Evolutionary conservation across 257 asterid species (phyloP), one percentile per base, ranked within the genome.

Genomic region (Solanum clarkiae): DNA sequence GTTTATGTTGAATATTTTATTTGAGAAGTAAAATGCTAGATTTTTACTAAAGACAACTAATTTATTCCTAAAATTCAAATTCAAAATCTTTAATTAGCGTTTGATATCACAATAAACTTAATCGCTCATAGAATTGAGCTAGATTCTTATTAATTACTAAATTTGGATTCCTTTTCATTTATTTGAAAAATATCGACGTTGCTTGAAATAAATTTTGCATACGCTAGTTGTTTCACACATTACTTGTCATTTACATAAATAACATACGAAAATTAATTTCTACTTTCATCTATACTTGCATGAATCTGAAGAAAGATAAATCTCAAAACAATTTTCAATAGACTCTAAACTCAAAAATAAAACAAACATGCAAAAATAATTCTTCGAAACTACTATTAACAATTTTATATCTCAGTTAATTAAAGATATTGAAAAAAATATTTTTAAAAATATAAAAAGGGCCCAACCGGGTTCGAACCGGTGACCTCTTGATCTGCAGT

Each of bases 401-500:
- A 63, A 18, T 13, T 63, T 63, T 63, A 63, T 24, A 63, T 63
- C 20, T 15, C 20, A 63, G 9, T 1, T 63, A 26, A 65, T 65
- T 3, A 1, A 6, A 65, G 8, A 13, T 65, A 26, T 22, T n/a
- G 9, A 59, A 55, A 16, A 0, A 59, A 59, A 9, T 59, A 18
- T 14, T 4, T 24, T 24, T 5, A 29, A 26, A 26, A 26, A 2
- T 1, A 7, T 0, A 1, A 2, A 0, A 14, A 86, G 91, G 91
- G 88, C 90, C 88, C 88, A 87, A 89, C 84, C 90, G 87, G 85
- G 85, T 62, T 90, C 91, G 89, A 90, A 88, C 88, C 86, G 85
- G 89, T 90, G 90, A 90, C 90, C 92, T 90, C 88, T 90, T 86
- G 92, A 90, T 90, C 91, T 90, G 90, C 92, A 88, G 91, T 87